A percentile compares a stretch with the other conserved stretches of the same genome.
Evolutionary conservation across 306 rosid species (phyloP).

Genomic region (Neltuma alba): DNA sequence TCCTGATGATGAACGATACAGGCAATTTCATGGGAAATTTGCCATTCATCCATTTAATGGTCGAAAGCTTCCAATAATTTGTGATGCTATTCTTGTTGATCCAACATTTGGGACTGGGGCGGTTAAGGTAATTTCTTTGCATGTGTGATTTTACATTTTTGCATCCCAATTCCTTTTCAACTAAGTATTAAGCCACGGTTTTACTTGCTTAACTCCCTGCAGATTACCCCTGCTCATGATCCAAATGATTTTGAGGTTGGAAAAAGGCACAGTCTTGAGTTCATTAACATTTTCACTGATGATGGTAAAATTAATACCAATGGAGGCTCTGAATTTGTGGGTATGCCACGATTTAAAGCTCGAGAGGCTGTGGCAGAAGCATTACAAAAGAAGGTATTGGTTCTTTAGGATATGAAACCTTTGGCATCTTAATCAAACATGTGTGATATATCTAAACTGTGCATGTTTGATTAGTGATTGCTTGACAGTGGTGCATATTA

Average conservation of each 20-base stretch:
- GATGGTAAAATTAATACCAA: constrained; percentile 89
- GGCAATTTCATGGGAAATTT: constrained; percentile 78
- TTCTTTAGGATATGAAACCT: constrained; percentile 22
- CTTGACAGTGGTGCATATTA: constrained; percentile 5
- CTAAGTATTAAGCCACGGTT: constrained; percentile 21
- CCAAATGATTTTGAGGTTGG: constrained; percentile 97
- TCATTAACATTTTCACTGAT: constrained; percentile 78
- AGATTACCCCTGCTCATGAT: constrained; percentile 99
- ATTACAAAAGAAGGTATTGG: constrained; percentile 75
- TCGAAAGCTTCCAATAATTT: constrained; percentile 75
- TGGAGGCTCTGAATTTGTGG: constrained; percentile 83
- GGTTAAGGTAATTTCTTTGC: constrained; percentile 73
- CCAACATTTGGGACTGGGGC: constrained; percentile 94
- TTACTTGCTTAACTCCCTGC: constrained; percentile 41
- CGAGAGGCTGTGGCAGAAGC: constrained; percentile 78
- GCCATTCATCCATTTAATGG: constrained; percentile 92
- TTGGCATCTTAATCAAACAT: not conserved
- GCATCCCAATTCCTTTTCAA: constrained; percentile 21
- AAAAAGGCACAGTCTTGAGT: constrained; percentile 81
- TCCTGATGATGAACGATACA: constrained; percentile 75
- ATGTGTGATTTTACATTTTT: constrained; percentile 7
- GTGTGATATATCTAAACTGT: constrained; percentile 19
- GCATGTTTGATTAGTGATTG: not conserved
- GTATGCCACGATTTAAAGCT: constrained; percentile 88
- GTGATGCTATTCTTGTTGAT: constrained; percentile 92